Conservation (phyloP, 495 filamentous ascomycete species). For the Platismatia glauca region DNA sequence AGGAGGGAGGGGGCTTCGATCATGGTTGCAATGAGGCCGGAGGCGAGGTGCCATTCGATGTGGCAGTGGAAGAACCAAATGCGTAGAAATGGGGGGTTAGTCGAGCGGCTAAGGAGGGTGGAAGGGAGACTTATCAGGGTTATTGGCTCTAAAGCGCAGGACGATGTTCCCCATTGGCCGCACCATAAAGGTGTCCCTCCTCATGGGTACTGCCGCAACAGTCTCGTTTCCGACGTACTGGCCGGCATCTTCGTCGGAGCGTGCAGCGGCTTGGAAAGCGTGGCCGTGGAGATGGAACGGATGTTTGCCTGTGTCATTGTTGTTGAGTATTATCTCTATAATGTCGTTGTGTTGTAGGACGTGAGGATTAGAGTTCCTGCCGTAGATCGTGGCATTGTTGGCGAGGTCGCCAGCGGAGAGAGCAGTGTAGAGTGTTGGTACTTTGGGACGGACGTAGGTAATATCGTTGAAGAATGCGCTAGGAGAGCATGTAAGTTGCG, state of each 20-base stretch:
- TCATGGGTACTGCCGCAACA: conserved; percentile 42
- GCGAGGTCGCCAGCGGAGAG: conserved; percentile 52
- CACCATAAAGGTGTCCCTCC: conserved; percentile 51
- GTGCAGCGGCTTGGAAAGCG: conserved; percentile 57
- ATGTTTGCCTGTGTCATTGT: conserved; percentile 58
- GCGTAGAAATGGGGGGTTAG: conserved; percentile 25
- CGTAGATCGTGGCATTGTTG: conserved; percentile 58
- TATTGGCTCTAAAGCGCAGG: conserved; percentile 58
- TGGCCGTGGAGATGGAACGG: conserved; percentile 82
- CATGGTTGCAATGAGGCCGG: conserved; percentile 60
- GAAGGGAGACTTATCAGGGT: conserved; percentile 47
- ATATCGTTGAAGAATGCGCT: conserved; percentile 72
- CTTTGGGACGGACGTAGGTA: conserved; percentile 58
- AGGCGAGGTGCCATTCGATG: conserved; percentile 71
- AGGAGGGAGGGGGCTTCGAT: conserved; percentile 60
- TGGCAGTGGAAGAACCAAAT: conserved; percentile 79
- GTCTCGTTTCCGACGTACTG: conserved; percentile 34
- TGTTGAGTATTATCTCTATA: conserved; percentile 70
- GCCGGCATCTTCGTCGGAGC: conserved; percentile 43
- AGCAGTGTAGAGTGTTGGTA: conserved; percentile 65
- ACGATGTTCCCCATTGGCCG: conserved; percentile 50
- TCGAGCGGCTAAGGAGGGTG: neutral
- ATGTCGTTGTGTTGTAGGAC: conserved; percentile 55
- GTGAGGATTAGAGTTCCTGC: conserved; percentile 54
- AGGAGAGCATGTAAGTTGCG: neutral